Conservation (phyloP, 2,329 filamentous ascomycete genomes). For the Cadophora malorum region DNA sequence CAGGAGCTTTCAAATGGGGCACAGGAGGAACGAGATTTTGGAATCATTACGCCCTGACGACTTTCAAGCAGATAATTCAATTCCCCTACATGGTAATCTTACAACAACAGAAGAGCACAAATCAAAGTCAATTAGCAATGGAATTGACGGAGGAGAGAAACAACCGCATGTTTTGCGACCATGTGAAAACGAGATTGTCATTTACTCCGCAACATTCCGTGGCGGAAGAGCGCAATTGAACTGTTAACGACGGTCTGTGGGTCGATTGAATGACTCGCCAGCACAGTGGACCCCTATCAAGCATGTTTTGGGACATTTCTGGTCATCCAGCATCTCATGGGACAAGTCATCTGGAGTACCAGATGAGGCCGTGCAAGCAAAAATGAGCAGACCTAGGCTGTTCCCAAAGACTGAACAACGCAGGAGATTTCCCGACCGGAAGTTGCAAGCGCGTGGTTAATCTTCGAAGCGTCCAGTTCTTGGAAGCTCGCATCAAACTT, state of each 20-base stretch:
- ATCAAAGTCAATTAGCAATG: background rate
- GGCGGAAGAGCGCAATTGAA: background rate
- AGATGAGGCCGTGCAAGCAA: background rate
- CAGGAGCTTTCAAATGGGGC: background rate
- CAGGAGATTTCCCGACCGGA: background rate
- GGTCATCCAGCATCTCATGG: background rate
- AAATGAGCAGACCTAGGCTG: background rate
- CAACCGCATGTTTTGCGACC: too few relatives aligned
- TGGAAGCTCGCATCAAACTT: background rate
- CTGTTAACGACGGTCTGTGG: background rate
- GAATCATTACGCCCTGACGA: background rate
- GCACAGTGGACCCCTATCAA: background rate
- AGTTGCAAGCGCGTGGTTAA: background rate
- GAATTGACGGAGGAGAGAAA: background rate
- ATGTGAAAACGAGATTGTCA: background rate
- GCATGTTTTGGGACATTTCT: background rate
- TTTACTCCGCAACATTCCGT: background rate
- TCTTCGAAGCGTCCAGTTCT: background rate
- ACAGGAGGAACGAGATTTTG: background rate
- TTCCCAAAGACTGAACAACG: background rate
- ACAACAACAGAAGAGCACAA: too few relatives aligned
- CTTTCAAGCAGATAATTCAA: background rate
- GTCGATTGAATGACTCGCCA: background rate
- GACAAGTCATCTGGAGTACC: slow-evolving; percentile 10
- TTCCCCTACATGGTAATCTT: too few relatives aligned